These are phyloP conservation scores for Nannizzia gypsea DNA, from an alignment of 2,329 filamentous ascomycete genomes.

Conservation along the genomic window DNA sequence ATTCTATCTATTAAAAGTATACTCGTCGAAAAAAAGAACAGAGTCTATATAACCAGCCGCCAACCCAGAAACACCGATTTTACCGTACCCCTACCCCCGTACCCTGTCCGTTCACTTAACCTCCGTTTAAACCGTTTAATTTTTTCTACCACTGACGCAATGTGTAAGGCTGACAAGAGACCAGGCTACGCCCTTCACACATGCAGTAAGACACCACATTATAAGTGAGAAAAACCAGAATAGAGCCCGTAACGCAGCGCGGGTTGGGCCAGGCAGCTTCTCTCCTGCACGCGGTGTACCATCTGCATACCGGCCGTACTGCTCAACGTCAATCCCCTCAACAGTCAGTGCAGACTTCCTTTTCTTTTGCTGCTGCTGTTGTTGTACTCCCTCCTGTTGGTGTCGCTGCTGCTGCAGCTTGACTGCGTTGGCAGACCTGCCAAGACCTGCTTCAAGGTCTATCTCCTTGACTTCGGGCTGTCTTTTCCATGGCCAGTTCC, in stretches of 20 bases:
- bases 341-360: conserved; percentile 25
- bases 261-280: conserved; percentile 29
- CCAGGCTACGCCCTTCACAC: conserved; percentile 33
- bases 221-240: conserved; percentile 30
- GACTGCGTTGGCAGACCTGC: conserved; percentile 11
- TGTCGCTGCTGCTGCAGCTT: neutral
- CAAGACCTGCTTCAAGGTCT: conserved; percentile 14
- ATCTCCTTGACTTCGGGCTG: conserved; percentile 12
- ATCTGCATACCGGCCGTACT: conserved; percentile 31
- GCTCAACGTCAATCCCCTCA: conserved; percentile 37
- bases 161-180: conserved; percentile 29
- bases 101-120: too few species aligned
- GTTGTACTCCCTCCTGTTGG: neutral
- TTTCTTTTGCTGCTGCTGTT: conserved; percentile 8
- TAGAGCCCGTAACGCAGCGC: conserved; percentile 26
- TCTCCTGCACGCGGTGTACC: conserved; percentile 27
- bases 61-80: neutral
- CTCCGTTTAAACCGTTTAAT: conserved; percentile 17
- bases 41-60: neutral
- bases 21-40: neutral
- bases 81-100: too few species aligned
- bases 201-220: conserved; percentile 27
- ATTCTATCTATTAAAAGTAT: neutral
- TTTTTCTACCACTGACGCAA: conserved; percentile 33
- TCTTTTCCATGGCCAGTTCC: neutral